Evolutionary conservation across 163 green algal genomes (phyloP), one percentile per base, ranked within the genome.

Genomic region (Scenedesmus sp.): DNA sequence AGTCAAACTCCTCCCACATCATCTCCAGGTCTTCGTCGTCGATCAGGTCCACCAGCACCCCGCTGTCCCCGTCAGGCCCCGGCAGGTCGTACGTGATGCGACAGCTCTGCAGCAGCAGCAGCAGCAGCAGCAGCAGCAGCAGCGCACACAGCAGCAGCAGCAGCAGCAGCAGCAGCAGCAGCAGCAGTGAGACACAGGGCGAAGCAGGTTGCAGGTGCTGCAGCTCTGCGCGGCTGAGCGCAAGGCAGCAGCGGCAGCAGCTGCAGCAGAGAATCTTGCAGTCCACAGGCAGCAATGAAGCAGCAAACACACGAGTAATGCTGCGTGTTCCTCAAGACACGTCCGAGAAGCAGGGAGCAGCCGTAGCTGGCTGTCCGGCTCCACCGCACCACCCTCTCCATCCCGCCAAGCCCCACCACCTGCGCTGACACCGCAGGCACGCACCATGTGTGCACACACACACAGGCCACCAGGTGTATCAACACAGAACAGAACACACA

Each of bases 1-100:
- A 91, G 26, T 94, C 85, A 44, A 92, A 92, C 89, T 96, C 96
- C 76, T 98, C 96, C 91, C 95, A 97, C 96, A 97, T 98, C 61
- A 96, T 93, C 40, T 86, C 86, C 24, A 97, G 93, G 65, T 98
- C 96, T 7, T 97, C 96, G 51, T 97, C 95, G 37, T 96, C 93
- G n/a, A 97, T 26, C 68, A 98, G 72, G 85, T 97, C 96, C 7
- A 97, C 94, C 88, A 96, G 95, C 6, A 94, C 81, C 18, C 85
- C 88, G 80, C 93, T 42, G 16, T 85, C 88, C 15, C 59, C 44
- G 18, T 87, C 59, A 40, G 79, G 30, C 16, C 51, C 93, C 9
- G 96, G 96, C 85, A 98, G 94, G 73, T 96, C 95, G 92, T 97
- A 98, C 92, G 95, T 96, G 26, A 97, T 70, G 2, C 85, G 42